A percentile compares a stretch with the other conserved stretches of the same genome.
phyloP scores from a whole-genome alignment of 805 yeast species.

The Candida schatavii region DNA sequence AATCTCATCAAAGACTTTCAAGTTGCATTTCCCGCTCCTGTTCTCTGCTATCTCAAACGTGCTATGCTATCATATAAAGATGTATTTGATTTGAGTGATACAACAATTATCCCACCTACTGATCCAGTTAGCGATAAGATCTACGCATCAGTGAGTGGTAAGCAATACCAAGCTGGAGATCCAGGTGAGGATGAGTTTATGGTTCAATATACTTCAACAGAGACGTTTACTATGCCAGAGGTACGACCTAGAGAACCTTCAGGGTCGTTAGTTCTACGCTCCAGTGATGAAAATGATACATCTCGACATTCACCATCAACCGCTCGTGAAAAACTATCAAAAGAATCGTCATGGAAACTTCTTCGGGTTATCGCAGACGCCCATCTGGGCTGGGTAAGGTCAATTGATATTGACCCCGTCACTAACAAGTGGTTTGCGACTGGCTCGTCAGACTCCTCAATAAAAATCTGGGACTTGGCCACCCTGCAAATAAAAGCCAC shows the following conservation, averaged over 20 bases:
- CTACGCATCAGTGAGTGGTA: constrained; percentile 13
- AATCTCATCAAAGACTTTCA: too few relatives aligned
- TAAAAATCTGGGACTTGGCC: constrained; percentile 89
- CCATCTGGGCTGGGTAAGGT: constrained; percentile 89
- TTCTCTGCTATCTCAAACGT: constrained; percentile 1
- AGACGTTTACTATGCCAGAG: too few relatives aligned
- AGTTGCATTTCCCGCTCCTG: too few relatives aligned
- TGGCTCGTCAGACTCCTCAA: constrained; percentile 85
- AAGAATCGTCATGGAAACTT: constrained; percentile 63
- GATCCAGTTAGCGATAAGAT: constrained; percentile 24
- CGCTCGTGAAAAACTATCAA: too few relatives aligned
- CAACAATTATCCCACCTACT: neutral
- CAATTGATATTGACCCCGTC: constrained; percentile 74
- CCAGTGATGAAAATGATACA: too few relatives aligned
- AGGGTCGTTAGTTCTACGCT: too few relatives aligned
- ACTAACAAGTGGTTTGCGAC: constrained; percentile 89
- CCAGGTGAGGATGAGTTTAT: too few relatives aligned
- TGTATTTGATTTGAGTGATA: constrained; percentile 6
- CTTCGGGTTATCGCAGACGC: constrained; percentile 73
- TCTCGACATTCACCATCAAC: too few relatives aligned
- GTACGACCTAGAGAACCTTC: too few relatives aligned
- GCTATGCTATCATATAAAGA: constrained; percentile 12
- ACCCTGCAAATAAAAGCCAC: constrained; percentile 67
- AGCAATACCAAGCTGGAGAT: too few relatives aligned
- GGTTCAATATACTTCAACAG: too few relatives aligned